Evolutionary conservation across 257 asterid species (phyloP), one percentile per base, ranked within the genome.

Genomic region (Handroanthus guayacan): DNA sequence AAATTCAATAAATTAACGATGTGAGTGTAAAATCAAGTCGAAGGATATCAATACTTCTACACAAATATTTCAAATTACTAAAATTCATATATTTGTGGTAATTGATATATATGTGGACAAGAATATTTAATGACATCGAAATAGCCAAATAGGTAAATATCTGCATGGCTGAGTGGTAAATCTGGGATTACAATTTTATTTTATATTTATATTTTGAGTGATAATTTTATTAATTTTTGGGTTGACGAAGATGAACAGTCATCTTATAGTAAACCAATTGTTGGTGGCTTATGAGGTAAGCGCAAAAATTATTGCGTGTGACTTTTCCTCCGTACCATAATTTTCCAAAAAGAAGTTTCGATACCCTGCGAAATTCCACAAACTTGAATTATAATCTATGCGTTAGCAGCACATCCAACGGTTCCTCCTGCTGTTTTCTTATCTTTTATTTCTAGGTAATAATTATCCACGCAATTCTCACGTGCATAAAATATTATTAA

Each of bases 291-390:
- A 11, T 9, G 20, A 56, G 62, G 62, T 57, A 14, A 57, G 38
- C 37, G 39, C 12, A 37, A 14, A 6, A 13, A 39, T 63, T 5
- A 36, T 63, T 63, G 69, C 50, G 34, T 31, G 52, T 16, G 71
- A 66, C 71, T 66, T 65, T 39, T 43, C 71, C 37, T n/a, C 36
- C 16, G 3, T 54, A 5, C 45, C 45, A 41, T 5, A 41, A 41
- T 38, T 0, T 62, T 62, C 68, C 37, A 37, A 34, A 9, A 12
- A 62, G 69, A 63, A 63, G 69, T 39, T 63, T 63, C 51, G 14
- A 63, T 6, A 39, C 50, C 11, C 43, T 58, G 62, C 8, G 11
- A 63, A 63, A 63, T 38, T 63, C 50, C 65, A 58, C 65, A 31
- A 63, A 63, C 50, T 41, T 63, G 69, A 39, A 14, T 17, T 8